Conservation (phyloP, 768 basidiomycete genomes). For the Daedalea quercina region DNA sequence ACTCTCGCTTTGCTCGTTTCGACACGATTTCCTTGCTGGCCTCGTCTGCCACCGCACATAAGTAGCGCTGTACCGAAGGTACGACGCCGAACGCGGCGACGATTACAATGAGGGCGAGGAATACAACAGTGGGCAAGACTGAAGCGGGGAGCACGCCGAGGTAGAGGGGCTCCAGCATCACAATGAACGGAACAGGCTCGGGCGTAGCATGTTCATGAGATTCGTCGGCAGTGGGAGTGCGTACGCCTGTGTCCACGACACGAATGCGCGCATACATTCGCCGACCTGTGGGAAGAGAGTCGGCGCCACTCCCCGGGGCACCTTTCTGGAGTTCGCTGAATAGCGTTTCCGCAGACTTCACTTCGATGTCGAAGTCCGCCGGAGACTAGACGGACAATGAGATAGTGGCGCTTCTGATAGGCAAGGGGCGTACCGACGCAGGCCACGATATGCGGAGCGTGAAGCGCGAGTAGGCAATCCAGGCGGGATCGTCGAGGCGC, state of each 20-base stretch:
- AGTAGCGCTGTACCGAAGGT: conserved; percentile 8
- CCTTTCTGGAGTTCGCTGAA: neutral
- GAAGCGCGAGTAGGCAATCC: conserved; percentile 22
- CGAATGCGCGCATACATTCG: conserved; percentile 53
- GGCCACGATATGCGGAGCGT: conserved; percentile 30
- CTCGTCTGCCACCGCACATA: conserved; percentile 10
- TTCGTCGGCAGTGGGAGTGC: conserved; percentile 28
- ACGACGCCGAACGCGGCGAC: conserved; percentile 17
- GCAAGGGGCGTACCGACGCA: conserved; percentile 22
- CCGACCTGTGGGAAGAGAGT: conserved; percentile 24
- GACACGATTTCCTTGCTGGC: conserved; percentile 9
- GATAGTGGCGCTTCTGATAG: neutral
- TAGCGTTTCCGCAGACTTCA: conserved; percentile 30
- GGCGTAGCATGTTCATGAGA: conserved; percentile 12
- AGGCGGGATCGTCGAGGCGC: conserved; percentile 20
- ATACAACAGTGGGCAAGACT: conserved; percentile 28
- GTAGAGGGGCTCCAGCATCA: conserved; percentile 54
- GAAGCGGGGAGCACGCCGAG: conserved; percentile 55
- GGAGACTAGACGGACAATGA: conserved; percentile 29
- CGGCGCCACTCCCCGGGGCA: neutral
- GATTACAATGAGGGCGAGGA: conserved; percentile 24
- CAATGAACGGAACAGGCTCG: conserved; percentile 39
- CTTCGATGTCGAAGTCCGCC: conserved; percentile 34
- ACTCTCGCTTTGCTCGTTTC: too few relatives aligned
- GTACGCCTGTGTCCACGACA: conserved; percentile 45